Percentiles rank a stretch among this genome's conserved stretches.
Evolutionary conservation across 345 rosid species (phyloP).

Genomic region (Lumnitzera littorea): DNA sequence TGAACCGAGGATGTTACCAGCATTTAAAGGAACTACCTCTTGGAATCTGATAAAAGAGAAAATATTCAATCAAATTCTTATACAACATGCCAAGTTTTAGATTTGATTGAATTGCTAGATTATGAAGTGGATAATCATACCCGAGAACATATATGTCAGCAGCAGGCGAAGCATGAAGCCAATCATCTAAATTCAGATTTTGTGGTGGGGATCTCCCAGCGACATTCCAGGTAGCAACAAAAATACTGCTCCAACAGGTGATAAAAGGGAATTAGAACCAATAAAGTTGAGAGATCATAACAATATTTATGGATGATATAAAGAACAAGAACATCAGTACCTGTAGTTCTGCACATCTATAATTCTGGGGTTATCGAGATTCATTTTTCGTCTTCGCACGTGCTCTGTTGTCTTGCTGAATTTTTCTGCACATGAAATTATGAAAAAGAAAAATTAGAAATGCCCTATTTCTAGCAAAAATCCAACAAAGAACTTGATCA

Average conservation of each 20-base stretch:
- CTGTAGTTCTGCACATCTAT: conserved; percentile 95
- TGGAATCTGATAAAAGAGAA: conserved; percentile 54
- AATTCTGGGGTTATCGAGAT: conserved; percentile 87
- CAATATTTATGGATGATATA: not conserved
- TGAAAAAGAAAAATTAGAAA: not conserved
- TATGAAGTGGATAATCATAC: conserved; percentile 25
- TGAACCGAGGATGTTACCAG: conserved; percentile 92
- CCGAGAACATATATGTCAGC: conserved; percentile 97
- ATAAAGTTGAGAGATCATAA: not conserved
- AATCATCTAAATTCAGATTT: conserved; percentile 81
- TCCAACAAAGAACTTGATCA: not conserved
- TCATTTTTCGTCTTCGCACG: conserved; percentile 67
- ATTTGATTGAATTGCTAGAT: not conserved
- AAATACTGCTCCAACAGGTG: conserved; percentile 52
- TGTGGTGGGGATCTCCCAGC: conserved; percentile 89
- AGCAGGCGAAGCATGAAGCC: conserved; percentile 95
- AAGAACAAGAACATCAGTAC: conserved; percentile 20
- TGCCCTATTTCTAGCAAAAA: not conserved
- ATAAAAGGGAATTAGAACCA: conserved; percentile 3
- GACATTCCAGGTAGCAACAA: conserved; percentile 95
- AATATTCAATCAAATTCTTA: not conserved
- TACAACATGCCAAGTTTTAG: not conserved
- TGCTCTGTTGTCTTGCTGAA: conserved; percentile 62
- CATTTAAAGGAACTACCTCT: conserved; percentile 97
- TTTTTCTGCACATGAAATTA: conserved; percentile 48